Percentiles rank a stretch among this genome's conserved stretches.
Evolutionary conservation across 2,329 filamentous ascomycete genomes (phyloP).

Genomic region (Macrophomina tecta): DNA sequence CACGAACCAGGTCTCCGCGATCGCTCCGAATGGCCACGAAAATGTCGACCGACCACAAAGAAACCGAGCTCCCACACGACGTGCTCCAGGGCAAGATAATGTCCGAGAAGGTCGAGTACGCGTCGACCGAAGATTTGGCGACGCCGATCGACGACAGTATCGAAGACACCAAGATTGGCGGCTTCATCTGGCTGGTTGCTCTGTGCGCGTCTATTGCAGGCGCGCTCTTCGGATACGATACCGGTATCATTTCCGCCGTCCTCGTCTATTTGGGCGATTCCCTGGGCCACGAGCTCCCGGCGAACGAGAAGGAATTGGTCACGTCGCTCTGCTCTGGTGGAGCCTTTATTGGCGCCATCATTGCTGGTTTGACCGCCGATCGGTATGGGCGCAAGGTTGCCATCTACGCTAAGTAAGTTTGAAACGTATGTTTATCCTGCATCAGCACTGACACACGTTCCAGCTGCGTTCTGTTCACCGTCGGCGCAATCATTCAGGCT

Average conservation of each 20-base stretch:
- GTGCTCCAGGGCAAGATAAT: slow-evolving; percentile 8
- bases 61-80: slow-evolving; percentile 1
- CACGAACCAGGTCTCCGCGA: not conserved
- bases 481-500: slow-evolving; percentile 40
- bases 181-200: slow-evolving; percentile 48
- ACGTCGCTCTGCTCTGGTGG: slow-evolving; percentile 59
- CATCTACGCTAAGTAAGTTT: slow-evolving; percentile 43
- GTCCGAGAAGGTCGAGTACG: slow-evolving; percentile 30
- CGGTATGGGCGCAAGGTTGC: slow-evolving; percentile 46
- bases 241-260: slow-evolving; percentile 53
- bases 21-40: not conserved
- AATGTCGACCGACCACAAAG: not conserved
- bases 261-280: slow-evolving; percentile 49
- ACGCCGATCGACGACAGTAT: slow-evolving; percentile 37
- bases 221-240: slow-evolving; percentile 51
- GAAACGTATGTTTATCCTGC: not conserved
- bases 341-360: slow-evolving; percentile 53
- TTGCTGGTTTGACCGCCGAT: slow-evolving; percentile 39
- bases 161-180: slow-evolving; percentile 47
- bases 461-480: slow-evolving; percentile 45
- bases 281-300: slow-evolving; percentile 48
- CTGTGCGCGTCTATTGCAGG: slow-evolving; percentile 38
- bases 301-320: slow-evolving; percentile 58
- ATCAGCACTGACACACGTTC: not conserved
- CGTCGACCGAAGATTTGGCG: slow-evolving; percentile 31